A percentile compares a stretch with the other conserved stretches of the same genome.
Conservation (phyloP, 306 rosid species). For the Bauhinia variegata region DNA sequence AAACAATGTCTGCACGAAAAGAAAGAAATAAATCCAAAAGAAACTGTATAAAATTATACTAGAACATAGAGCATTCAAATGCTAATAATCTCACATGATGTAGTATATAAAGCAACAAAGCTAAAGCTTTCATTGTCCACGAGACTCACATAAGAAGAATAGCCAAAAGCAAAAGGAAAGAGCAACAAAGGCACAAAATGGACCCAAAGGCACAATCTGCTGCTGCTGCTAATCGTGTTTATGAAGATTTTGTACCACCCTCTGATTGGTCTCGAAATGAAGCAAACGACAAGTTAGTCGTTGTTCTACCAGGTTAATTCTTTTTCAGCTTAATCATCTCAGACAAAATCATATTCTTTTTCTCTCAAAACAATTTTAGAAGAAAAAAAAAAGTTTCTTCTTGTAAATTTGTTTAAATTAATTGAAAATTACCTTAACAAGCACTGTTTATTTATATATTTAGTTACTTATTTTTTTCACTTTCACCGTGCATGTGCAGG, state of each 20-base stretch:
- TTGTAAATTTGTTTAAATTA: no score
- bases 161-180: background rate
- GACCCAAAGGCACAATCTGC: slow-evolving; percentile 1
- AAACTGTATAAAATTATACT: background rate
- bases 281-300: slow-evolving; percentile 39
- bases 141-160: background rate
- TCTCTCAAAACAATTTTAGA: no score
- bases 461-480: background rate
- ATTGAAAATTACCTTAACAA: background rate
- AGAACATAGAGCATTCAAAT: slow-evolving; percentile 2
- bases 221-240: slow-evolving; percentile 32
- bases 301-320: slow-evolving; percentile 52
- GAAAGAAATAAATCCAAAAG: slow-evolving; percentile 34
- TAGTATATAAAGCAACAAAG: no score
- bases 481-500: slow-evolving; percentile 43
- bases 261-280: slow-evolving; percentile 48
- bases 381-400: no score
- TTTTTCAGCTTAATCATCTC: no score
- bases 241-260: slow-evolving; percentile 55
- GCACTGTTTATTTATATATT: no score
- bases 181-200: no score
- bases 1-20: slow-evolving; percentile 43
- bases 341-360: no score
- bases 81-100: background rate
- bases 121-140: background rate